Percentiles rank a stretch among this genome's conserved stretches.
Evolutionary conservation across 495 filamentous ascomycete species (phyloP).

Genomic region (Penicillium argentinense): DNA sequence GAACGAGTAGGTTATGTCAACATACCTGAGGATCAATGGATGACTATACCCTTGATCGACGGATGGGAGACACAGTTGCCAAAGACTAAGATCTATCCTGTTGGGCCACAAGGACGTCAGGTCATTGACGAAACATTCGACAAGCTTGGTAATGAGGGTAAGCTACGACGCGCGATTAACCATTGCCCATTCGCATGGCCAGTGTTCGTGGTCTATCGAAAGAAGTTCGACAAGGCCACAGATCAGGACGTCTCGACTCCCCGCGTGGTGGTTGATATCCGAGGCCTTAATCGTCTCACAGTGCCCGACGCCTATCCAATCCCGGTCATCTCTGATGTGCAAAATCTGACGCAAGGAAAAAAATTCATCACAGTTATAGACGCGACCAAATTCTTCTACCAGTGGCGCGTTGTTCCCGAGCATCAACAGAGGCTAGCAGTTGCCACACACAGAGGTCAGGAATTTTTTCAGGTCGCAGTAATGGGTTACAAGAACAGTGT

Average conservation of each 20-base stretch:
- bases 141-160: background rate
- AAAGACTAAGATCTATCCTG: background rate
- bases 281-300: background rate
- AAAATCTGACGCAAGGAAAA: background rate
- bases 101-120: background rate
- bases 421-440: background rate
- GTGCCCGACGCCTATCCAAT: background rate
- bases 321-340: background rate
- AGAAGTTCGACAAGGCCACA: background rate
- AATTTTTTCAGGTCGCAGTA: background rate
- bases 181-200: background rate
- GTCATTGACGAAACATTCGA: background rate
- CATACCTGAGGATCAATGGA: background rate
- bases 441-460: conserved; percentile 1
- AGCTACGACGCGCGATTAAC: background rate
- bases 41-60: background rate
- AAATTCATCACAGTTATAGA: background rate
- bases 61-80: background rate
- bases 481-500: background rate
- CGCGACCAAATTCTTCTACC: background rate
- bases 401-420: background rate
- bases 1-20: background rate
- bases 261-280: background rate
- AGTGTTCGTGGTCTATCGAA: background rate
- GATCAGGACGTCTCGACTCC: background rate